Conservation (phyloP, 2,329 filamentous ascomycete genomes). For the Pseudopithomyces chartarum region DNA sequence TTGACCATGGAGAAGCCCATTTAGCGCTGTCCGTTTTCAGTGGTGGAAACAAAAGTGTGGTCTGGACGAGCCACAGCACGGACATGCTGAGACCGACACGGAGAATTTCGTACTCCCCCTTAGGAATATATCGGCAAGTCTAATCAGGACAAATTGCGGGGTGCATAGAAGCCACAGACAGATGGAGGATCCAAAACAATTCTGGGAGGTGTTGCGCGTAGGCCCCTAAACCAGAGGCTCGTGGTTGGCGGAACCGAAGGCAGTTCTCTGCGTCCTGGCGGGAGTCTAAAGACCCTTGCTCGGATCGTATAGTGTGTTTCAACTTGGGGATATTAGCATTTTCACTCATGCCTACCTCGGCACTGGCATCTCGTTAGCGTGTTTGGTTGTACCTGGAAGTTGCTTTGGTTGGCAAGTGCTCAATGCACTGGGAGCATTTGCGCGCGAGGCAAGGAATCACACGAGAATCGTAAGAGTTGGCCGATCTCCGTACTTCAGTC, state of each 20-base stretch:
- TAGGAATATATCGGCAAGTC: not conserved
- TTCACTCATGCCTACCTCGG: not conserved
- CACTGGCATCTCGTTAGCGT: not conserved
- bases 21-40: constrained; percentile 2
- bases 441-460: too few relatives aligned
- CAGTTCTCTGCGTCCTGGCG: not conserved
- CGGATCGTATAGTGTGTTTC: constrained; percentile 1
- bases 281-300: not conserved
- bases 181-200: not conserved
- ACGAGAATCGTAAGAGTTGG: too few relatives aligned
- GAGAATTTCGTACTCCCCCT: not conserved
- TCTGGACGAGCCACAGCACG: not conserved
- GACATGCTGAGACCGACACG: not conserved
- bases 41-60: constrained; percentile 2
- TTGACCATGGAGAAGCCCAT: not conserved
- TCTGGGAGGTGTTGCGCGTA: not conserved
- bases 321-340: not conserved
- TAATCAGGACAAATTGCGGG: not conserved
- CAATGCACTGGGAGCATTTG: too few relatives aligned
- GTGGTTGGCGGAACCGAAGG: not conserved
- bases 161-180: not conserved
- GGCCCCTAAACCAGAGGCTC: not conserved
- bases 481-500: too few relatives aligned
- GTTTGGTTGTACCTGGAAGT: not conserved
- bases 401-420: not conserved